Evolutionary conservation across 345 rosid genomes (phyloP), one percentile per base, ranked within the genome.

Genomic region (Sonneratia caseolaris): DNA sequence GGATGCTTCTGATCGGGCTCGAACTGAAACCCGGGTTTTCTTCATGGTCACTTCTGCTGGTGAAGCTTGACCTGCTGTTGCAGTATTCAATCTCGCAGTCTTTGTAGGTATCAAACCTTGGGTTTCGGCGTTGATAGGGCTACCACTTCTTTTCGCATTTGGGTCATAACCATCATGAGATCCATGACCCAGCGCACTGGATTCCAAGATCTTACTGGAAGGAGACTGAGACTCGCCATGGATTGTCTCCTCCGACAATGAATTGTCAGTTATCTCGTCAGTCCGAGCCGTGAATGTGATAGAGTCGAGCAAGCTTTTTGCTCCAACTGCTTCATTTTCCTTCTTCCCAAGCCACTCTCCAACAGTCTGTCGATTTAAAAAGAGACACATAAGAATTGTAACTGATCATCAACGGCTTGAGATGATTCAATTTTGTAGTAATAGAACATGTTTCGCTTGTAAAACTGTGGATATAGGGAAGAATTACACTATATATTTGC

Each of bases 11-110:
- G 88, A 86, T 83, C 89, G 72, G 45, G 89, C 84, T 75, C 92
- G 61, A 36, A 88, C 89, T 0, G 89, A 86, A 22, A 86, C 92
- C 0, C 88, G 84, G 48, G 89, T 83, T 76, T 88, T 85, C 73
- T 85, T 77, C 73, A 85, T 82, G 8, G 87, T 85, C 3, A 88
- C 86, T 75, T 87, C 87, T 36, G 45, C 36, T 9, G 62, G 32
- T 27, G 32, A 22, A 3, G 85, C 72, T 68, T 83, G 89, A 61
- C 53, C 73, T 72, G 37, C 37, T 5, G 48, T 68, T 0, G 81
- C 15, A 12, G 86, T 69, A 75, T 68, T 80, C 48, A 81, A 74
- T 72, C 81, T 84, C 0, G 87, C 81, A 64, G 73, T 77, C 80
- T 85, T 85, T 24, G 73, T 79, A 56, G 76, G 55, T 12, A 67